Base-by-base conservation (phyloP, 305 asterid species). In the Rubia tinctorum region DNA sequence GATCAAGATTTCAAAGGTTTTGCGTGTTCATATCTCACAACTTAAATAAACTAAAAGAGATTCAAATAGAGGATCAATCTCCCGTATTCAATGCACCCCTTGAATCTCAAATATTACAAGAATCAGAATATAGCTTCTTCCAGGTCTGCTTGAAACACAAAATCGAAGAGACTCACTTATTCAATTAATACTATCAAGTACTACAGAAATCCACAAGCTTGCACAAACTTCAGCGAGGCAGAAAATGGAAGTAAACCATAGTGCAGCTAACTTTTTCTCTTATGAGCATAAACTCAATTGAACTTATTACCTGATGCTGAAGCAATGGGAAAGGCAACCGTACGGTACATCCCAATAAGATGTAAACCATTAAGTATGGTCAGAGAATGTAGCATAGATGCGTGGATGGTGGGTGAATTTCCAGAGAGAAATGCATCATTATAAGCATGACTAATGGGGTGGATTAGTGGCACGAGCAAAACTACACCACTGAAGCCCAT, bases 321-420 rank as follows among this genome's bases (percentile, higher is more conserved):
- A 72, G 96, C 96, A 79, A 94, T 87, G 73, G 99, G 99, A 74
- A 82, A 84, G 75, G 98, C 99, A 56, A 94, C 74, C 78, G 90
- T 40, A n/a, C n/a, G n/a, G n/a, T n/a, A 64, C 92, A 86, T 12
- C 99, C 97, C 82, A 93, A 84, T 79, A 91, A 74, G 83, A 92
- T 80, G 87, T 86, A 89, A 67, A 79, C 87, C 88, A 72, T 88
- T 89, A 73, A 90, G 84, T 45, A 92, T 75, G 59, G 96, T 86
- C 67, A 94, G 85, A 71, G 80, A 83, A 82, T 82, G 86, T n/a
- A 88, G 78, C n/a, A 81, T 75, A 62, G 92, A 83, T 58, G 85
- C 86, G 79, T 87, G 96, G 81, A 78, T 80, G 69, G 81, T 66
- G 70, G 83, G 73, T 45, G 81, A 76, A 68, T 81, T 70, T 75